Evolutionary conservation across 2,329 filamentous ascomycete species (phyloP).

Genomic region (Diaporthe citriasiana): DNA sequence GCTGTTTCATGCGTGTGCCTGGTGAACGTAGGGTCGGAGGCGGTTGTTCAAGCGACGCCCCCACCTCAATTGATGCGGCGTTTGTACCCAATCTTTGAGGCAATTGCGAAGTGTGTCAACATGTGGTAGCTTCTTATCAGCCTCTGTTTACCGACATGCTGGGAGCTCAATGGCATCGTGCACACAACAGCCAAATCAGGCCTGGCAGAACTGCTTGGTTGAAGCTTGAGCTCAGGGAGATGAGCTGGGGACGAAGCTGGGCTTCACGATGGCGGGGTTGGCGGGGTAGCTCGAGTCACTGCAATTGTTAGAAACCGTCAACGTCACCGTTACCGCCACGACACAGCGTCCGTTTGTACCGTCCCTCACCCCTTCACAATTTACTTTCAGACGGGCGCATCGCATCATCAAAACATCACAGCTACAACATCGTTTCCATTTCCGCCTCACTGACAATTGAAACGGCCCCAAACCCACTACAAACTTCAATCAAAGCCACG

Average conservation of each 20-base stretch:
- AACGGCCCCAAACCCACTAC: not conserved
- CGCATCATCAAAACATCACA: not conserved
- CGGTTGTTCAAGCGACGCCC: too few species aligned
- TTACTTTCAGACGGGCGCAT: not conserved
- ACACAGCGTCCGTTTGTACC: not conserved
- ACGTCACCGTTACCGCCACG: constrained; percentile 15
- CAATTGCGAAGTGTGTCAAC: not conserved
- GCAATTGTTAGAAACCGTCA: not conserved
- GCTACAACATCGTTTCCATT: not conserved
- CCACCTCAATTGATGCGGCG: not conserved
- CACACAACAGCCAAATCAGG: not conserved
- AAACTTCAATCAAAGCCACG: not conserved
- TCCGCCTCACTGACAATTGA: not conserved
- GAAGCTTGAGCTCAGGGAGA: not conserved
- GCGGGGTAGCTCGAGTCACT: constrained; percentile 18
- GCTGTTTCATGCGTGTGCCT: not conserved
- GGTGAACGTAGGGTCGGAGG: not conserved
- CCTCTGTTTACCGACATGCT: not conserved
- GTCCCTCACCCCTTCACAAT: not conserved
- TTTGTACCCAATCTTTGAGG: not conserved
- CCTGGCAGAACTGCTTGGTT: not conserved
- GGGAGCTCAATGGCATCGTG: not conserved
- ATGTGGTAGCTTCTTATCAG: not conserved
- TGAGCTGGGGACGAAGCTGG: not conserved
- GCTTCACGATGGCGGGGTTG: constrained; percentile 26